These are phyloP conservation scores for Paramecium primaurelia DNA, from an alignment of 73 alveolate species.

Conservation along the genomic window DNA sequence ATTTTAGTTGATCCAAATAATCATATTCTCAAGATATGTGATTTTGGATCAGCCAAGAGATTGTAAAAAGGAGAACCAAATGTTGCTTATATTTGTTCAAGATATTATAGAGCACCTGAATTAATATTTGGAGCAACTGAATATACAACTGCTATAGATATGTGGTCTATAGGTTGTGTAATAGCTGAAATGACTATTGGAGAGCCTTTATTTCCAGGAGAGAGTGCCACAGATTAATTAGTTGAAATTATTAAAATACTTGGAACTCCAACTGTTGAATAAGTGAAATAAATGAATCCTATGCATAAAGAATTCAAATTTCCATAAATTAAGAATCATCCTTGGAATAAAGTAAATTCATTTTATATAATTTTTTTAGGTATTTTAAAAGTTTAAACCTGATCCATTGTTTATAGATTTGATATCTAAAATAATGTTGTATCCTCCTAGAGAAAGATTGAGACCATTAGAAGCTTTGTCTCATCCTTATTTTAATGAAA, in stretches of 20 bases:
- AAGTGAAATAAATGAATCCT: constrained; percentile 72
- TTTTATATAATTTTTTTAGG: neutral
- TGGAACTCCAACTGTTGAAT: constrained; percentile 75
- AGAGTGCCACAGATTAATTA: constrained; percentile 68
- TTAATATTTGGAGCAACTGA: constrained; percentile 93
- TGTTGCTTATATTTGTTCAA: constrained; percentile 88
- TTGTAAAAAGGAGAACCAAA: constrained; percentile 91
- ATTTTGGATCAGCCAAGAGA: constrained; percentile 95
- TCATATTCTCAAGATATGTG: constrained; percentile 81
- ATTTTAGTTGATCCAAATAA: constrained; percentile 74
- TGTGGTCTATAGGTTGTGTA: constrained; percentile 81
- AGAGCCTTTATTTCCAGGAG: constrained; percentile 74
- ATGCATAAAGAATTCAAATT: constrained; percentile 64
- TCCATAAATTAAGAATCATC: constrained; percentile 60
- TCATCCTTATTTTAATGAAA: constrained; percentile 85
- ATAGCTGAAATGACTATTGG: constrained; percentile 74
- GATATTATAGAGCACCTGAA: constrained; percentile 93
- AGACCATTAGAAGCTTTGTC: constrained; percentile 74
- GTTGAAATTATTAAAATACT: constrained; percentile 74
- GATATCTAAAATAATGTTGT: constrained; percentile 70
- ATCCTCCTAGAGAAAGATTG: constrained; percentile 76
- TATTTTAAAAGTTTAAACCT: constrained; percentile 55
- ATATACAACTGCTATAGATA: constrained; percentile 87
- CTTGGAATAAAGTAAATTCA: constrained; percentile 65
- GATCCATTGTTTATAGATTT: constrained; percentile 75